These are phyloP conservation scores for Earliella scabrosa DNA, from an alignment of 1,284 basidiomycete genomes.

Conservation along the genomic window DNA sequence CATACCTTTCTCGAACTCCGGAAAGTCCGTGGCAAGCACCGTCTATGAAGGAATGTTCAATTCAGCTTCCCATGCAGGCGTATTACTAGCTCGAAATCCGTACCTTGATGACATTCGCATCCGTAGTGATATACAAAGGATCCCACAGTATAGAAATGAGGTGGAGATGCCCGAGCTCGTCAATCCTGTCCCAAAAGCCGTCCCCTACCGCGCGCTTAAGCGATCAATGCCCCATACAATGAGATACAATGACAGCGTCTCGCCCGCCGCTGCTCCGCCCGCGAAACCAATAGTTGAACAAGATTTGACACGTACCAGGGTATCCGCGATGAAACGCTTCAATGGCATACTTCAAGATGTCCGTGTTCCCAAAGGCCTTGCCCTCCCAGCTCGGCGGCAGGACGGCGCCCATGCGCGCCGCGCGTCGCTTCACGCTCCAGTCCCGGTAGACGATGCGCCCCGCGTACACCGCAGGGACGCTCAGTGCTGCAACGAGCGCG, in stretches of 20 bases:
- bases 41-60: slow-evolving; percentile 15
- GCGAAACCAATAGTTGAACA: too few relatives aligned
- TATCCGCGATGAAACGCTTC: slow-evolving; percentile 17
- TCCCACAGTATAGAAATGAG: slow-evolving; percentile 25
- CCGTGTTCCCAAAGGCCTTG: slow-evolving; percentile 13
- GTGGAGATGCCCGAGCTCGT: slow-evolving; percentile 21
- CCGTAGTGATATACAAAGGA: slow-evolving; percentile 20
- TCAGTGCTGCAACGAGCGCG: neutral
- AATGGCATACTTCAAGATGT: slow-evolving; percentile 14
- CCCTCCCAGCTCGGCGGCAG: slow-evolving; percentile 24
- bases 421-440: slow-evolving; percentile 12
- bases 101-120: slow-evolving; percentile 30
- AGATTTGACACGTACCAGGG: too few relatives aligned
- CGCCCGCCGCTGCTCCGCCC: too few relatives aligned
- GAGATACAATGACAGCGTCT: too few relatives aligned
- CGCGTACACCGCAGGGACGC: slow-evolving; percentile 4
- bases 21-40: slow-evolving; percentile 29
- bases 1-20: slow-evolving; percentile 28
- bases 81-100: neutral
- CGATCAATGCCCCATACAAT: too few relatives aligned
- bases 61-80: neutral
- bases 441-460: neutral
- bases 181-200: slow-evolving; percentile 19
- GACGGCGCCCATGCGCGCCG: slow-evolving; percentile 17
- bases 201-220: slow-evolving; percentile 12